Base-by-base conservation (phyloP, 768 basidiomycete species). In the Hypsizygus marmoreus region DNA sequence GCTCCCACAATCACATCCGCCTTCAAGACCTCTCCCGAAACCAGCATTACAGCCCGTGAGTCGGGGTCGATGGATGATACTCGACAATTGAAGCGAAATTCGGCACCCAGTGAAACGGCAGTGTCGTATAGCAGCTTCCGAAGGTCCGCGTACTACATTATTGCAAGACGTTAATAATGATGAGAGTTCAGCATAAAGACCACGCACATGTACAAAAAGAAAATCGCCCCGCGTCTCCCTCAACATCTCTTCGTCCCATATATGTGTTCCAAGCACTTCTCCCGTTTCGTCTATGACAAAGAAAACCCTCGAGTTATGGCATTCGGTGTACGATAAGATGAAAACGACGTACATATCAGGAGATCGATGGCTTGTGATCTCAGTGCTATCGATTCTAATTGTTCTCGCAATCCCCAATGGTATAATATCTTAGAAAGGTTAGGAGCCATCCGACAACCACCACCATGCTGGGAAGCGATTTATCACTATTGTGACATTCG, bases 1-100 rank as follows among this genome's bases (percentile, higher is more conserved):
- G 82, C 81, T 19, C 81, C 81, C 26, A 84, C 61, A 38, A 84
- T 65, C 11, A 82, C 69, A 55, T 84, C 74, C 10, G 72, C 77
- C 5, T 47, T 57, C 10, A 81, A 40, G 4, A 58, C 65, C 30
- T 72, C 61, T 6, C 82, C 81, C 4, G 62, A 65, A 12, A 60
- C 65, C 1, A 73, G 51, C 1, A 55, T 68, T 11, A 75, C 69
- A 24, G 50, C 59, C 17, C 63, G 55, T 19, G 43, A 44, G 10
- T 60, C 46, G 9, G 62, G 43, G 29, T 71, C 63, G 24, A 71
- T 51, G 0, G 50, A 49, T 2, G 55, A 50, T 0, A 74, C 75
- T 14, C 37, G 60, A 13, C 61, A 43, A 24, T 67, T 62, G 13
- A 70, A 62, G 16, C 63, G 67, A 35, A 82, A 54, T 7, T 66